phyloP scores from a whole-genome alignment of 208 protist species.

The Leishmania mexicana region DNA sequence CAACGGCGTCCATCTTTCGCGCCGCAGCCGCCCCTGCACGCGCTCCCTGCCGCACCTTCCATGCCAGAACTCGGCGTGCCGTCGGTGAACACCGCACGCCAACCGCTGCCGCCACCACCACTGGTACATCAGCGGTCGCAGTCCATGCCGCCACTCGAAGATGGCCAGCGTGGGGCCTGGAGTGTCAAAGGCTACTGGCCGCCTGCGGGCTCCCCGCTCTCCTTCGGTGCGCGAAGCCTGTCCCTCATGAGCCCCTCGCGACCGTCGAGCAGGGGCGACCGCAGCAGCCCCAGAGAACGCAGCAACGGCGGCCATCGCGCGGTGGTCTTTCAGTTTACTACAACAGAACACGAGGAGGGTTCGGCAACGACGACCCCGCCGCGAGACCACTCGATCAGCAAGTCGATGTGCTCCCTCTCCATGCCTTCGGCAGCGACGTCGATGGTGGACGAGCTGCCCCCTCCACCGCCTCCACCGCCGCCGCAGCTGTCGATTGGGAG shows the following conservation, averaged over 20 bases:
- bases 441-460: slow-evolving; percentile 11
- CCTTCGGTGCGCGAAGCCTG: not conserved
- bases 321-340: not conserved
- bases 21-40: not conserved
- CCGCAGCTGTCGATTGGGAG: slow-evolving; percentile 13
- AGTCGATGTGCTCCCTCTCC: slow-evolving; percentile 12
- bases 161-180: slow-evolving; percentile 7
- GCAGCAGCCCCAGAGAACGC: not conserved
- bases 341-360: not conserved
- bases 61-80: slow-evolving; percentile 3
- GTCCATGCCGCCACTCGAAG: not conserved
- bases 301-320: not conserved
- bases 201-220: not conserved
- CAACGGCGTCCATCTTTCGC: slow-evolving; percentile 13
- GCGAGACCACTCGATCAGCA: not conserved
- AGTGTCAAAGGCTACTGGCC: slow-evolving; percentile 11
- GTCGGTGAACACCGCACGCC: not conserved
- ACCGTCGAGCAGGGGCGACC: not conserved
- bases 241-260: slow-evolving; percentile 1
- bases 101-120: slow-evolving; percentile 9
- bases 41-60: not conserved
- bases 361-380: not conserved
- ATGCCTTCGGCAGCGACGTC: slow-evolving; percentile 5
- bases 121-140: slow-evolving; percentile 5
- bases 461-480: slow-evolving; percentile 14